Conservation (phyloP, 2,329 filamentous ascomycete genomes). For the Westerdykella aurantiaca region DNA sequence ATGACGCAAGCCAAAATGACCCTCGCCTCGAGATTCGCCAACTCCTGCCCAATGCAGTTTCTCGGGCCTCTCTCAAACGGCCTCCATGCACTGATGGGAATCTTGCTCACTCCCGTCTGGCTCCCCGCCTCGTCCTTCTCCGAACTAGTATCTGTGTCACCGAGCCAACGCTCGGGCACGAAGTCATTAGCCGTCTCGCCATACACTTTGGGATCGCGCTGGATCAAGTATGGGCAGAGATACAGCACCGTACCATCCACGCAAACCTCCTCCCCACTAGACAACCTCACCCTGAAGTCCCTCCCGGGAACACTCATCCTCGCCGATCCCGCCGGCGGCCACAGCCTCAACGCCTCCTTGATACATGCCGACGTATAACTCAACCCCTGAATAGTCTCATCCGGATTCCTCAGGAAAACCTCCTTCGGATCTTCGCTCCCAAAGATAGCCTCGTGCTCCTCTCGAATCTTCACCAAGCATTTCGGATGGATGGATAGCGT, state of each 20-base stretch:
- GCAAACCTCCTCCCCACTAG: conserved; percentile 40
- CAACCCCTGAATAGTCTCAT: conserved; percentile 46
- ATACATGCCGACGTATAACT: conserved; percentile 51
- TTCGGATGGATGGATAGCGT: conserved; percentile 26
- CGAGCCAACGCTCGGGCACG: conserved; percentile 36
- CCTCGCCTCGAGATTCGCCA: conserved; percentile 50
- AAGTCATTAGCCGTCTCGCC: conserved; percentile 29
- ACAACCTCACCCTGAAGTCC: conserved; percentile 40
- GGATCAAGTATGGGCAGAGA: conserved; percentile 38
- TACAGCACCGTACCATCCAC: conserved; percentile 44
- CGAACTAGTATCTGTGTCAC: conserved; percentile 25
- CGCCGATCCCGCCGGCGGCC: conserved; percentile 45
- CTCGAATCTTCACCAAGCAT: conserved; percentile 30
- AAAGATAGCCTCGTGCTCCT: conserved; percentile 51
- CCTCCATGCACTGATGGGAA: conserved; percentile 46
- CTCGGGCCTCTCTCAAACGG: conserved; percentile 52
- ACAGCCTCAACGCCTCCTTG: conserved; percentile 51
- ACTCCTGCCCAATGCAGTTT: conserved; percentile 55
- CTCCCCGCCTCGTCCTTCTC: conserved; percentile 10
- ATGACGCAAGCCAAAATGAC: conserved; percentile 44
- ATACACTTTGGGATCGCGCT: conserved; percentile 31
- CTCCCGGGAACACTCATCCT: conserved; percentile 29
- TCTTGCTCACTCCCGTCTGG: conserved; percentile 14
- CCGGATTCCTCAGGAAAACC: conserved; percentile 40
- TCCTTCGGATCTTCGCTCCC: conserved; percentile 40